phyloP scores from a whole-genome alignment of 208 protist species.

The Vickermania spadyakhi region DNA sequence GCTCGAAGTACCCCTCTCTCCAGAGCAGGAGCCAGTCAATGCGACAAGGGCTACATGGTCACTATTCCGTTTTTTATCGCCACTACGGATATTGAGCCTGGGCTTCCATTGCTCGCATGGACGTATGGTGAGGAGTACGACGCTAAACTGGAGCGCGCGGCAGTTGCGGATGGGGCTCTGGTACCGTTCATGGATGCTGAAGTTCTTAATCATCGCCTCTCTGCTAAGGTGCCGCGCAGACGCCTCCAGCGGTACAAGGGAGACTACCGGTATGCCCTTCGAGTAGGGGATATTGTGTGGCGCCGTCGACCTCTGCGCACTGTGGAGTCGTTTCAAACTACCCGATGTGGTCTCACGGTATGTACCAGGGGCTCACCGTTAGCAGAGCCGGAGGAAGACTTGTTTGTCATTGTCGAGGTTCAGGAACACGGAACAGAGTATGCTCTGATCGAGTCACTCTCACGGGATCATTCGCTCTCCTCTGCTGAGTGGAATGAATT shows the following conservation, averaged over 20 bases:
- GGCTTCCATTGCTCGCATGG: conserved; percentile 62
- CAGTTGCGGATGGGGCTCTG: conserved; percentile 44
- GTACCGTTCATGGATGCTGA: conserved; percentile 54
- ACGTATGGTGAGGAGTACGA: conserved; percentile 88
- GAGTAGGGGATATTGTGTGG: conserved; percentile 71
- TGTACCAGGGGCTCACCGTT: neutral
- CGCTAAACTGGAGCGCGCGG: conserved; percentile 65
- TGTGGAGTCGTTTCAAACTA: conserved; percentile 2
- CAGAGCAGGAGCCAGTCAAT: neutral
- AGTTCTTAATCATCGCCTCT: conserved; percentile 32
- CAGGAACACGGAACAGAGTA: conserved; percentile 18
- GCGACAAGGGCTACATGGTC: conserved; percentile 1
- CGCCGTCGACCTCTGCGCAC: conserved; percentile 20
- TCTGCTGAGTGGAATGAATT: no score
- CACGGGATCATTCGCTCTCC: no score
- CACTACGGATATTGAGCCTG: conserved; percentile 59
- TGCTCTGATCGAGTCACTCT: conserved; percentile 43
- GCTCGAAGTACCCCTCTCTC: neutral
- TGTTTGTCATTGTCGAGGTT: conserved; percentile 62
- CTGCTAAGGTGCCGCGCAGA: neutral
- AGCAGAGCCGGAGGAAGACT: conserved; percentile 27
- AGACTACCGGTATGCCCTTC: conserved; percentile 68
- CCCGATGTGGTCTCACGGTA: no score
- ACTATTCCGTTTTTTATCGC: conserved; percentile 76
- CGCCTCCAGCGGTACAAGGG: conserved; percentile 64